Conservation (phyloP, 1,139 yeast genomes). For the Kluyveromyces marxianus region DNA sequence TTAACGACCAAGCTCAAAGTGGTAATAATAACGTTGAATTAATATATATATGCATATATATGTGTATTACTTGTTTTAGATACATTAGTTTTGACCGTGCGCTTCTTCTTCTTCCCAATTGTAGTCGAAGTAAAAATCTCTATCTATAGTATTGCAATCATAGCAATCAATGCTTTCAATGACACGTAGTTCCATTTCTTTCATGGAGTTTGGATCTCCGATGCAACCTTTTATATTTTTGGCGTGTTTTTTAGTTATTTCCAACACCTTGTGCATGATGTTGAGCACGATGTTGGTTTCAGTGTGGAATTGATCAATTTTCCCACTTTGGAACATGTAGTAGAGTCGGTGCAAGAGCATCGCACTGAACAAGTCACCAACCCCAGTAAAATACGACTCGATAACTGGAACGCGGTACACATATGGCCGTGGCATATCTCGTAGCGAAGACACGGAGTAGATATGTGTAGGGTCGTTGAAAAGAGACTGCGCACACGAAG, state of each 20-base stretch:
- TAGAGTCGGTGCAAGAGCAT: slow-evolving; percentile 45
- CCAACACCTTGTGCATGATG: slow-evolving; percentile 26
- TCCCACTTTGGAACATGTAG: slow-evolving; percentile 11
- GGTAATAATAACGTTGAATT: no score
- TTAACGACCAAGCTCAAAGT: no score
- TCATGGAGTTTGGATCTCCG: slow-evolving; percentile 26
- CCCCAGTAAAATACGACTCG: slow-evolving; percentile 65
- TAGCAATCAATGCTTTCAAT: slow-evolving; percentile 24
- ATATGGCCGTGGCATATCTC: slow-evolving; percentile 14
- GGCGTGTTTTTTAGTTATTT: slow-evolving; percentile 18
- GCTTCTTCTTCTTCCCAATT: not conserved
- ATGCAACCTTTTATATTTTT: slow-evolving; percentile 17
- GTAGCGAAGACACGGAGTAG: slow-evolving; percentile 33
- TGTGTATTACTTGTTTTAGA: no score
- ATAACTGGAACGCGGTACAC: slow-evolving; percentile 45
- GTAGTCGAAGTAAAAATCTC: not conserved
- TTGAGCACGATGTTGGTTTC: slow-evolving; percentile 27
- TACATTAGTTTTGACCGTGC: no score
- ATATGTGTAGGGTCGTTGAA: slow-evolving; percentile 24
- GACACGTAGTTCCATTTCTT: slow-evolving; percentile 28
- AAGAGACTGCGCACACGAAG: slow-evolving; percentile 24
- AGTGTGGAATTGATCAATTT: slow-evolving; percentile 10
- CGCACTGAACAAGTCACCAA: slow-evolving; percentile 65
- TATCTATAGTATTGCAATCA: not conserved
- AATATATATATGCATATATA: no score